These are phyloP conservation scores for Mycosphaerella sp. DNA, from an alignment of 2,329 filamentous ascomycete species.

Conservation along the genomic window DNA sequence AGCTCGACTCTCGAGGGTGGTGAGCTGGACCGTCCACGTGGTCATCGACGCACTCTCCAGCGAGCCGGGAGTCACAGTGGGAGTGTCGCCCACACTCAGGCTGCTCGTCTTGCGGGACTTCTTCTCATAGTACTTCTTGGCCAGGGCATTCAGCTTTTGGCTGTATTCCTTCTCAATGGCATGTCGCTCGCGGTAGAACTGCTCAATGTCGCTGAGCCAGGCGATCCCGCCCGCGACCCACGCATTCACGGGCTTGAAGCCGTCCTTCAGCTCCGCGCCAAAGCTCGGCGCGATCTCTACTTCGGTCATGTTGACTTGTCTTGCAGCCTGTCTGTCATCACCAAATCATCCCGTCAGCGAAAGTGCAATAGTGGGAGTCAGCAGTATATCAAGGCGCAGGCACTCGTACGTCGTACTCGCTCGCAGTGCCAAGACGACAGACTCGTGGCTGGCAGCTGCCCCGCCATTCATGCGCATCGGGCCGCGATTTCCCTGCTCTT, in stretches of 20 bases:
- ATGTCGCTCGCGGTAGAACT: slow-evolving; percentile 93
- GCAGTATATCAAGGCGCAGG: not conserved
- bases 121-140: slow-evolving; percentile 96
- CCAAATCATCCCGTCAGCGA: no score
- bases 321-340: no score
- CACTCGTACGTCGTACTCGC: no score
- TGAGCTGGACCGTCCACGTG: slow-evolving; percentile 92
- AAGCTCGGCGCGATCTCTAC: slow-evolving; percentile 79
- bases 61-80: slow-evolving; percentile 87
- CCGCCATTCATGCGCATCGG: not conserved
- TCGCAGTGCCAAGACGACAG: not conserved
- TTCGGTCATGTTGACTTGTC: slow-evolving; percentile 59
- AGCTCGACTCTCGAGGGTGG: slow-evolving; percentile 79
- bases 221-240: slow-evolving; percentile 85
- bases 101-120: slow-evolving; percentile 84
- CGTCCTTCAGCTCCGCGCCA: slow-evolving; percentile 94
- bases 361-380: no score
- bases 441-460: slow-evolving; percentile 1
- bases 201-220: slow-evolving; percentile 95
- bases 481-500: not conserved
- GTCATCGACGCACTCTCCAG: slow-evolving; percentile 94
- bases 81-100: slow-evolving; percentile 88
- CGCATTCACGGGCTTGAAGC: slow-evolving; percentile 87
- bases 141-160: slow-evolving; percentile 75
- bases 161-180: slow-evolving; percentile 96